These are phyloP conservation scores for Fusarium mexicanum DNA, from an alignment of 2,329 filamentous ascomycete genomes.

Conservation along the genomic window DNA sequence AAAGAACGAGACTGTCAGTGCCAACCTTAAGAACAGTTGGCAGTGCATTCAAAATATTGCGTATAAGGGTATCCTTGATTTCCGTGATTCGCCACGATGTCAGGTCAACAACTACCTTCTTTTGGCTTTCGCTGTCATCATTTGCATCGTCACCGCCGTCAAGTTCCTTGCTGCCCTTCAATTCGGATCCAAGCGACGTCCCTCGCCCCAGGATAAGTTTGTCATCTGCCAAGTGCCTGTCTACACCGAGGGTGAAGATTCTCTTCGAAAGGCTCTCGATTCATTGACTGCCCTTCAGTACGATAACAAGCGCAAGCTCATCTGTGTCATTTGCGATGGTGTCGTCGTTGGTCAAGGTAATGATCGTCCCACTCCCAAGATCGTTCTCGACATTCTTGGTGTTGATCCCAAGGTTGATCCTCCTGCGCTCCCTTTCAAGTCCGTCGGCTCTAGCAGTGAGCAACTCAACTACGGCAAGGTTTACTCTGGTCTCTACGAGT, in stretches of 20 bases:
- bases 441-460: slow-evolving; percentile 85
- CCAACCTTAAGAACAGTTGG: slow-evolving; percentile 70
- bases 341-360: slow-evolving; percentile 97
- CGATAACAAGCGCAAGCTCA: slow-evolving; percentile 97
- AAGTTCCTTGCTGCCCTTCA: slow-evolving; percentile 96
- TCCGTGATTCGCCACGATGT: slow-evolving; percentile 79
- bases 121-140: slow-evolving; percentile 83
- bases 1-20: slow-evolving; percentile 61
- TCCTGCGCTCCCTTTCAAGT: slow-evolving; percentile 92
- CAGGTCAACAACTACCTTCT: slow-evolving; percentile 92
- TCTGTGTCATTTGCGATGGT: slow-evolving; percentile 96
- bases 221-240: slow-evolving; percentile 98
- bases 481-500: slow-evolving; percentile 97
- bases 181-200: slow-evolving; percentile 89
- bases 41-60: slow-evolving; percentile 87
- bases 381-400: slow-evolving; percentile 95
- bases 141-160: slow-evolving; percentile 80
- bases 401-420: slow-evolving; percentile 98
- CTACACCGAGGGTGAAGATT: slow-evolving; percentile 98
- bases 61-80: slow-evolving; percentile 85
- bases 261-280: slow-evolving; percentile 89
- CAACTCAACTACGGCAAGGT: slow-evolving; percentile 99
- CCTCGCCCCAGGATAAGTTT: slow-evolving; percentile 94
- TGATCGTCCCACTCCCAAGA: slow-evolving; percentile 95
- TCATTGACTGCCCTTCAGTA: slow-evolving; percentile 95